Percentiles rank a stretch among this genome's conserved stretches.
Conservation (phyloP, 495 filamentous ascomycete species). For the Aspergillus kassunensis region DNA sequence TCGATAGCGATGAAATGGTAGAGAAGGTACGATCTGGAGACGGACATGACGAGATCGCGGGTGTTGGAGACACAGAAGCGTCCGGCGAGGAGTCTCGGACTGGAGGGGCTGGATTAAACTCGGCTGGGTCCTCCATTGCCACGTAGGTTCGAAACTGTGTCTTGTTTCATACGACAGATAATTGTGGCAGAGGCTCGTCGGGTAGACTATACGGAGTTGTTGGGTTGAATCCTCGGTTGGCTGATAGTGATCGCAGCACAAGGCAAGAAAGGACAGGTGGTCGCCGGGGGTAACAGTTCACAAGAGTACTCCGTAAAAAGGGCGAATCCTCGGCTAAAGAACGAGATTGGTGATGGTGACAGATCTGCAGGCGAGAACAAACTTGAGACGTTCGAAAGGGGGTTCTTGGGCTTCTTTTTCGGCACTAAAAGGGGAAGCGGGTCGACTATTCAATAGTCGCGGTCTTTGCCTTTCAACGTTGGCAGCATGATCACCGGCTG, state of each 20-base stretch:
- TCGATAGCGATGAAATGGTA: conserved; percentile 67
- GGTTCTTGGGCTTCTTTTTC: conserved; percentile 18
- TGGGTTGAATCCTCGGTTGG: too few relatives aligned
- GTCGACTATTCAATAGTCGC: conserved; percentile 14
- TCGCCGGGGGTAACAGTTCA: conserved; percentile 15
- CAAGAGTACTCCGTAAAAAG: conserved; percentile 16
- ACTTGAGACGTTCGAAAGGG: conserved; percentile 20
- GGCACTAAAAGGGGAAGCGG: conserved; percentile 29
- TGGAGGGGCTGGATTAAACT: conserved; percentile 24
- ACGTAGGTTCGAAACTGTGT: conserved; percentile 12
- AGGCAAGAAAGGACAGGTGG: conserved; percentile 20
- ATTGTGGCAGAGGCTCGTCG: background rate
- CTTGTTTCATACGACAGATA: conserved; percentile 4
- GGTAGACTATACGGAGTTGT: background rate
- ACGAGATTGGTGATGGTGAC: conserved; percentile 16
- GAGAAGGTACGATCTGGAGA: conserved; percentile 72
- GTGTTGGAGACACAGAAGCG: conserved; percentile 54
- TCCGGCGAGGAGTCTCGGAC: conserved; percentile 55
- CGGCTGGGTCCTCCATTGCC: conserved; percentile 34
- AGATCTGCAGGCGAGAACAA: conserved; percentile 17
- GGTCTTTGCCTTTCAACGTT: conserved; percentile 3
- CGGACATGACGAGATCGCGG: conserved; percentile 59
- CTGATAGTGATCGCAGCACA: background rate
- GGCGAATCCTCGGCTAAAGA: conserved; percentile 11
- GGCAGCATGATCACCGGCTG: background rate